Conservation (phyloP, 805 yeast species). For the Suhomyces kilbournensis region DNA sequence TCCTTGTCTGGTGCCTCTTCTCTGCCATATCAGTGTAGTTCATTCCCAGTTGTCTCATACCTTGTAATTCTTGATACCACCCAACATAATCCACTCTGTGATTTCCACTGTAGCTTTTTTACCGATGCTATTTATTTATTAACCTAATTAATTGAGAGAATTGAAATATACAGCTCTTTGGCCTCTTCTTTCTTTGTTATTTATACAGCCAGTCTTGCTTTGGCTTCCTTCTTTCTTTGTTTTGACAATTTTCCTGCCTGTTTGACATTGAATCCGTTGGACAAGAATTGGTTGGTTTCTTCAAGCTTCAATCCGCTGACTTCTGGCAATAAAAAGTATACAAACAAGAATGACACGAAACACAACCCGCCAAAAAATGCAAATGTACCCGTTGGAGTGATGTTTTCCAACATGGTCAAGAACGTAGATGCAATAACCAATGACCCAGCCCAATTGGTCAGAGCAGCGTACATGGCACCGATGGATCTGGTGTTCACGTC, state of each 20-base stretch:
- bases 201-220: background rate
- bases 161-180: background rate
- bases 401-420: slow-evolving; percentile 87
- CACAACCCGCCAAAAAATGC: slow-evolving; percentile 84
- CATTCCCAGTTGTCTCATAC: no score
- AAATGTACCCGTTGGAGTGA: slow-evolving; percentile 95
- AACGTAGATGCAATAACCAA: slow-evolving; percentile 87
- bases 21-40: background rate
- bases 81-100: no score
- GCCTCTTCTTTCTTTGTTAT: slow-evolving; percentile 28
- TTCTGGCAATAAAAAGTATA: slow-evolving; percentile 87
- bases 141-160: background rate
- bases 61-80: no score
- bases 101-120: no score
- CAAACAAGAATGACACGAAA: slow-evolving; percentile 65
- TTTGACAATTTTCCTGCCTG: slow-evolving; percentile 37
- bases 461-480: slow-evolving; percentile 88
- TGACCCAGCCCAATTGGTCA: slow-evolving; percentile 95
- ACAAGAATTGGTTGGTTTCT: slow-evolving; percentile 78
- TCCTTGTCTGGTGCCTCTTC: background rate
- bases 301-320: slow-evolving; percentile 86
- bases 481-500: slow-evolving; percentile 85
- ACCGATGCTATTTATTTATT: background rate
- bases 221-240: slow-evolving; percentile 28
- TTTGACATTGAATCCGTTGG: slow-evolving; percentile 83